Base-by-base conservation (phyloP, 108 stramenopile genomes). In the Pseudonitzschia multiseries region DNA sequence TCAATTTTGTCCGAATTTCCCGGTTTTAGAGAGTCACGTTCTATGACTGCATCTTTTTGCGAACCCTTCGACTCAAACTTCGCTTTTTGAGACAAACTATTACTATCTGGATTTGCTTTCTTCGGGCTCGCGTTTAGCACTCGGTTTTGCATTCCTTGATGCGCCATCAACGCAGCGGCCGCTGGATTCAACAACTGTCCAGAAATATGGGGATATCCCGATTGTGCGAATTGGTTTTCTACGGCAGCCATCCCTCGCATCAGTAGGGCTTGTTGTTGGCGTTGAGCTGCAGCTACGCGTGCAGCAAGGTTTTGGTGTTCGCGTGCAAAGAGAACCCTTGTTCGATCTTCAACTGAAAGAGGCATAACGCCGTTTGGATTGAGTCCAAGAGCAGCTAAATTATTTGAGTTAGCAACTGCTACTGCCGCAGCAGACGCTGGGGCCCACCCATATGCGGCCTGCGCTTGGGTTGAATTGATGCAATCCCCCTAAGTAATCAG, bases 321-420 rank as follows among this genome's bases (percentile, higher is more conserved):
- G n/a, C 78, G 67, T 31, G 73, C 73, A 24, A 73, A 46, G 42
- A 74, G 57, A 48, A 80, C 84, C 24, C 74, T 41, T 27, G 70
- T 77, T 56, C 75, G 66, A 24, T 83, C 80, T 46, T 86, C 84
- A 42, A 79, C 78, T n/a, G 76, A 63, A 22, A 86, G 44, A 76
- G 76, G 71, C 13, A 83, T 71, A 53, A 76, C 73, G 0, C 78
- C 78, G 13, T 61, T 60, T 9, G 61, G 61, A 59, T 32, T 68
- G 41, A 80, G 42, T 4, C 79, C 79, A 15, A 80, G 42, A 0
- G 79, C 81, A 43, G 81, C 81, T 10, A 76, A 56, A 26, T 69
- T 66, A 21, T 80, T 68, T 56, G 79, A 68, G 27, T 75, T 67
- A 21, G 75, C 77, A 18, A 73, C 77, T 14, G 81, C 76, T 48